phyloP scores from a whole-genome alignment of 176 grass and related monocot species.

The Elaeis guineensis region DNA sequence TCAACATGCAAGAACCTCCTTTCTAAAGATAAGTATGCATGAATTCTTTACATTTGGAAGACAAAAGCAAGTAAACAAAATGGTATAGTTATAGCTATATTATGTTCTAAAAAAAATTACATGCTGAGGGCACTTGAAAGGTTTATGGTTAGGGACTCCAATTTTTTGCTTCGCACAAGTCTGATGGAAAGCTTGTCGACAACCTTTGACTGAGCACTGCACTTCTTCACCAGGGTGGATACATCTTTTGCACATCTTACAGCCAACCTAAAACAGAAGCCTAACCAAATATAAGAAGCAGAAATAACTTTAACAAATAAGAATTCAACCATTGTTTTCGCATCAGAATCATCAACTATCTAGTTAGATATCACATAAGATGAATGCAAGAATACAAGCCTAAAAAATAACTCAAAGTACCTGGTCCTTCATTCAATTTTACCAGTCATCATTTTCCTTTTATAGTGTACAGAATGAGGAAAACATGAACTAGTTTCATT shows the following conservation, averaged over 20 bases:
- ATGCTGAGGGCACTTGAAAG: slow-evolving; percentile 28
- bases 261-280: slow-evolving; percentile 11
- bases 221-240: slow-evolving; percentile 15
- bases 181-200: slow-evolving; percentile 8
- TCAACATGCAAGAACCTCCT: too few relatives aligned
- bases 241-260: slow-evolving; percentile 8
- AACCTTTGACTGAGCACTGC: slow-evolving; percentile 1
- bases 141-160: neutral
- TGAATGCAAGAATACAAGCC: neutral
- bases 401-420: too few relatives aligned
- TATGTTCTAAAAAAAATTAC: slow-evolving; percentile 9
- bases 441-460: too few relatives aligned
- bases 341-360: neutral
- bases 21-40: slow-evolving; percentile 13
- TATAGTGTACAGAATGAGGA: too few relatives aligned
- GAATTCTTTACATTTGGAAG: neutral
- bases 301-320: slow-evolving; percentile 5
- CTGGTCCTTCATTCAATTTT: too few relatives aligned
- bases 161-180: slow-evolving; percentile 4
- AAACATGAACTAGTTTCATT: too few relatives aligned
- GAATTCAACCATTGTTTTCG: slow-evolving; percentile 3
- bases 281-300: slow-evolving; percentile 18
- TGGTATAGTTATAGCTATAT: slow-evolving; percentile 2
- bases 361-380: neutral
- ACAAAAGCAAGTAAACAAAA: slow-evolving; percentile 8